phyloP scores from a whole-genome alignment of 495 filamentous ascomycete species.

The Annulohypoxylon nitens region DNA sequence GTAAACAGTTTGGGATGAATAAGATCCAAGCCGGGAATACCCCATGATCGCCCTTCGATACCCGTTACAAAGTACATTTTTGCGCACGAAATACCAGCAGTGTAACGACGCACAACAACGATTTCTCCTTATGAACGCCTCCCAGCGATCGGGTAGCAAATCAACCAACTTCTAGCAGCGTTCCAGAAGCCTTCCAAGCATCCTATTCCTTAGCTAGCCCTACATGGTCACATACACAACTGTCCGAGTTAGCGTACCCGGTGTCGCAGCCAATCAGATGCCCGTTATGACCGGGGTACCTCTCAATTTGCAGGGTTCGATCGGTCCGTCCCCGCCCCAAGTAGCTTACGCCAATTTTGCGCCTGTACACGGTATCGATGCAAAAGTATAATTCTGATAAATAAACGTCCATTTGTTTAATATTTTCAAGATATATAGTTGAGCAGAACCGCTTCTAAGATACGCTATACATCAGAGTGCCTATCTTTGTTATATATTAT shows the following conservation, averaged over 20 bases:
- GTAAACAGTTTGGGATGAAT: slow-evolving; percentile 22
- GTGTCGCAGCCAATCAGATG: slow-evolving; percentile 20
- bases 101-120: no score
- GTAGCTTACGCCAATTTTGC: slow-evolving; percentile 21
- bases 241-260: neutral
- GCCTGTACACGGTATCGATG: neutral
- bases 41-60: neutral
- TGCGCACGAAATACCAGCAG: no score
- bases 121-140: no score
- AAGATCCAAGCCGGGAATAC: slow-evolving; percentile 17
- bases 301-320: slow-evolving; percentile 15
- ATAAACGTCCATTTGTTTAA: no score
- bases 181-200: slow-evolving; percentile 17
- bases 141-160: no score
- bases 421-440: no score
- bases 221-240: neutral
- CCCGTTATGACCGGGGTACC: neutral
- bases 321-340: slow-evolving; percentile 27
- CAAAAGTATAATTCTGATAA: neutral
- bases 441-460: no score
- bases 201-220: neutral
- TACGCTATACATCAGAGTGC: no score
- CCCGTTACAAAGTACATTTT: neutral
- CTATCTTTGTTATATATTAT: neutral
- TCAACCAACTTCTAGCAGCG: slow-evolving; percentile 22